phyloP scores from a whole-genome alignment of 2,329 filamentous ascomycete genomes.

The Acarospora socialis region DNA sequence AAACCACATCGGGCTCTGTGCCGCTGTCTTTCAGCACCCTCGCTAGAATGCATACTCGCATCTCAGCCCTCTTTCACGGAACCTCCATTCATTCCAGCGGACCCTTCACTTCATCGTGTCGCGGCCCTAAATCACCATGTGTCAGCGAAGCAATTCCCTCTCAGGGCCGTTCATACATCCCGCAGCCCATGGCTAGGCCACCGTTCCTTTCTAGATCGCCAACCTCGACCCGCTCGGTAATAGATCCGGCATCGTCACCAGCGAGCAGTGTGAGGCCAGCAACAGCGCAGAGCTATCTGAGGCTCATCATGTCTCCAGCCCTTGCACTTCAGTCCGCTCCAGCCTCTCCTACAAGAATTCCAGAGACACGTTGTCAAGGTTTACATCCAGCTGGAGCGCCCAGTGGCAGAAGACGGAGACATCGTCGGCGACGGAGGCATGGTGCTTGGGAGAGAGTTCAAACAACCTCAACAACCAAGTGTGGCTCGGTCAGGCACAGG shows the following conservation, averaged over 20 bases:
- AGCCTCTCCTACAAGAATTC: not conserved
- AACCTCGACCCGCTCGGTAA: conserved; percentile 16
- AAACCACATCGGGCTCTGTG: too few relatives aligned
- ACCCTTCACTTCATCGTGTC: too few relatives aligned
- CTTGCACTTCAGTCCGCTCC: not conserved
- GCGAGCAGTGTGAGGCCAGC: conserved; percentile 1
- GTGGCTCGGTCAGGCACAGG: conserved; percentile 39
- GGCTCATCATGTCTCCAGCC: not conserved
- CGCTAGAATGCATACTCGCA: too few relatives aligned
- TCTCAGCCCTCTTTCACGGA: too few relatives aligned
- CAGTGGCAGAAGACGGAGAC: not conserved
- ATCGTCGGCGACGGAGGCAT: not conserved
- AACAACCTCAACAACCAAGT: conserved; percentile 43
- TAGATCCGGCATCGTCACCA: conserved; percentile 13
- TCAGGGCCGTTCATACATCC: conserved; percentile 14
- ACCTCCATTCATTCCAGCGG: too few relatives aligned
- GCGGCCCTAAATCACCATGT: too few relatives aligned
- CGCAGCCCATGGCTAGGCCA: too few relatives aligned
- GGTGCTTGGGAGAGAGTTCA: conserved; percentile 2
- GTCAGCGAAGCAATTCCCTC: too few relatives aligned
- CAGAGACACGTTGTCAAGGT: not conserved
- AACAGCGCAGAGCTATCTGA: not conserved
- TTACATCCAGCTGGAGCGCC: not conserved
- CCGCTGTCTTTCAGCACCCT: too few relatives aligned
- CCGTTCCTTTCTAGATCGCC: too few relatives aligned